Evolutionary conservation across 352 stramenopile genomes (phyloP), one percentile per base, ranked within the genome.

Genomic region (Globisporangium solare): DNA sequence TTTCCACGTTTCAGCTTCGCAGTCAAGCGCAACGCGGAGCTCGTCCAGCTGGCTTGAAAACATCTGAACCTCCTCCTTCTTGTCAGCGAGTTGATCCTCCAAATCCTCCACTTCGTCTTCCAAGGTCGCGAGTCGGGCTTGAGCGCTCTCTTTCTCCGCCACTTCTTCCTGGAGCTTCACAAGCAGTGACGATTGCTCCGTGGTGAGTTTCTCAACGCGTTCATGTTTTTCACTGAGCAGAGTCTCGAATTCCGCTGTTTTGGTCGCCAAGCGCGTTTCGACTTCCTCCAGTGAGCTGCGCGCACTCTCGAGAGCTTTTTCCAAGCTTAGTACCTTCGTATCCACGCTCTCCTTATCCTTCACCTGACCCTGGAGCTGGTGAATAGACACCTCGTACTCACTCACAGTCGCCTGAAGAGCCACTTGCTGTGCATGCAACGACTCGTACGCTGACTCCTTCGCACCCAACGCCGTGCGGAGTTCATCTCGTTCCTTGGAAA

Each of bases 121-220:
- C 42, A 47, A 41, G 13, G 14, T 51, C 56, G 21, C 27, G 17
- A 50, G 47, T 22, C 24, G 47, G 40, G 11, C 18, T 14, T 39
- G 56, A 17, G 48, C 50, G 17, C 50, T 58, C 41, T 59, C 57
- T 11, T 60, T 54, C 51, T 60, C 48, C 0, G 48, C 48, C 2
- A 52, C 49, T 17, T 61, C 46, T 15, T 49, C 52, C 22, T 73
- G 58, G n/a, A 66, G 41, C 40, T 47, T 18, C 4, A 18, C 21
- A 31, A 58, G 35, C 17, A 63, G 50, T 12, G 32, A 39, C 13
- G 32, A 1, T 21, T 27, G 48, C 18, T 51, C 41, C 15, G 37
- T 17, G 14, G 22, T 41, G 39, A 62, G 17, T 12, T 15, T 21
- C 13, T 61, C 13, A 11, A 46, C 22, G 3, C 22, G 12, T 7